phyloP scores from a whole-genome alignment of 2,329 filamentous ascomycete species.

The Fusarium equiseti region DNA sequence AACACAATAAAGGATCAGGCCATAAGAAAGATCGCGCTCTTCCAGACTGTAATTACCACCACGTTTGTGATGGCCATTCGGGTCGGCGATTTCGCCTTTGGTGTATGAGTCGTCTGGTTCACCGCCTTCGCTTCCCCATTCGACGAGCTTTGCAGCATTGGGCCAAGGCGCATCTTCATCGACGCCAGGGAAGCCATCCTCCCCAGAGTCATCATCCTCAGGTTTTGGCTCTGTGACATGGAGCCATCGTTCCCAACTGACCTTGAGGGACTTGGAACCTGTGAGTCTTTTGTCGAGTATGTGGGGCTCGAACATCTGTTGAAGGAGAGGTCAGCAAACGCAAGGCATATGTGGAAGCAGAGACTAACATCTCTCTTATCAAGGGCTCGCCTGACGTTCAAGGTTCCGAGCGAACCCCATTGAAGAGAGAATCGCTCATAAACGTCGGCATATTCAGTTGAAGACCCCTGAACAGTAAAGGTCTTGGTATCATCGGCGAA shows the following conservation, averaged over 20 bases:
- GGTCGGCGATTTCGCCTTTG: slow-evolving; percentile 4
- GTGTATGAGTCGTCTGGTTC: slow-evolving; percentile 8
- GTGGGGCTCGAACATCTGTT: slow-evolving; percentile 15
- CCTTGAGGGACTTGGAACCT: neutral
- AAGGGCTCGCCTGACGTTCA: slow-evolving; percentile 15
- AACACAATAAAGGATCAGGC: slow-evolving; percentile 1
- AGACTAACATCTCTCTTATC: slow-evolving; percentile 26
- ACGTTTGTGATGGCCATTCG: slow-evolving; percentile 16
- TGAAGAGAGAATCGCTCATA: neutral
- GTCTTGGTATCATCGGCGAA: slow-evolving; percentile 13
- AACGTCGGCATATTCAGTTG: neutral
- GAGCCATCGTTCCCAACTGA: neutral
- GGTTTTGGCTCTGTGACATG: neutral
- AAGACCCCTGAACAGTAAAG: neutral
- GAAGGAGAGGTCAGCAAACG: neutral
- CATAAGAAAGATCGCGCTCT: slow-evolving; percentile 9
- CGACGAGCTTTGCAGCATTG: slow-evolving; percentile 6
- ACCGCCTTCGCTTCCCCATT: neutral
- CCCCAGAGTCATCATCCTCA: no score
- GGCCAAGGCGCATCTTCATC: slow-evolving; percentile 14
- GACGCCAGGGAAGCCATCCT: neutral
- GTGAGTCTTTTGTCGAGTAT: neutral
- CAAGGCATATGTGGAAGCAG: accelerated
- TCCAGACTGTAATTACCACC: neutral
- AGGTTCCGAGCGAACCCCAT: slow-evolving; percentile 13